These are phyloP conservation scores for Laburnicola sp. DNA, from an alignment of 2,329 filamentous ascomycete genomes.

Conservation along the genomic window DNA sequence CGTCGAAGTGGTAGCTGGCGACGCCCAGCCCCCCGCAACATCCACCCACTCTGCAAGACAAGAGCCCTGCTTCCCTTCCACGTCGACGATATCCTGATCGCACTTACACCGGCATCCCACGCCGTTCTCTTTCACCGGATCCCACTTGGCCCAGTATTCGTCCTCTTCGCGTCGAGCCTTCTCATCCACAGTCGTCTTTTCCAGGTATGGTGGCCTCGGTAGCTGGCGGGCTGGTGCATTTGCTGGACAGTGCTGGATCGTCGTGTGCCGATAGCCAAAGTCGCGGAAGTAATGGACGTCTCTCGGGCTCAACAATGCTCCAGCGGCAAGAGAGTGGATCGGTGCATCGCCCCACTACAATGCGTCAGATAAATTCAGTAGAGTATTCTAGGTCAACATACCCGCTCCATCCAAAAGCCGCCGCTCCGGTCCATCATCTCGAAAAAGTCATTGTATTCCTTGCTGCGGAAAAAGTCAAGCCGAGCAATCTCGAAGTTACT, in stretches of 20 bases:
- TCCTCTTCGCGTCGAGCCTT: conserved; percentile 89
- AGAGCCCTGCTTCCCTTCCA: conserved; percentile 95
- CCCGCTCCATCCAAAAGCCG: conserved; percentile 98
- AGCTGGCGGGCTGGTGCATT: conserved; percentile 91
- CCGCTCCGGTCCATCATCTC: conserved; percentile 98
- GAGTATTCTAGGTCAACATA: conserved; percentile 53
- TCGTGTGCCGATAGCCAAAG: conserved; percentile 97
- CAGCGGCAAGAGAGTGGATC: conserved; percentile 95
- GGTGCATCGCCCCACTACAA: conserved; percentile 94
- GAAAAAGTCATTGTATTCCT: conserved; percentile 97
- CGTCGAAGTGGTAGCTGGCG: conserved; percentile 43
- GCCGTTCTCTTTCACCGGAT: conserved; percentile 88
- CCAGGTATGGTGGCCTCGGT: conserved; percentile 75
- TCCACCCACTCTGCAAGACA: conserved; percentile 97
- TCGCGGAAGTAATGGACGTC: conserved; percentile 99
- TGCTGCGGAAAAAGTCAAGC: conserved; percentile 94
- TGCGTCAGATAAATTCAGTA: conserved; percentile 40
- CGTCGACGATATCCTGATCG: conserved; percentile 95
- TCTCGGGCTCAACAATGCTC: conserved; percentile 74
- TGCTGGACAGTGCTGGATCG: conserved; percentile 96
- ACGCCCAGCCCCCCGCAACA: conserved; percentile 89
- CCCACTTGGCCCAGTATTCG: conserved; percentile 90
- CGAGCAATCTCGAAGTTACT: conserved; percentile 98
- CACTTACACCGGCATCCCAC: conserved; percentile 96
- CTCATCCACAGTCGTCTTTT: conserved; percentile 77